Base-by-base conservation (phyloP, 495 filamentous ascomycete genomes). In the Aspergillus diversus region DNA sequence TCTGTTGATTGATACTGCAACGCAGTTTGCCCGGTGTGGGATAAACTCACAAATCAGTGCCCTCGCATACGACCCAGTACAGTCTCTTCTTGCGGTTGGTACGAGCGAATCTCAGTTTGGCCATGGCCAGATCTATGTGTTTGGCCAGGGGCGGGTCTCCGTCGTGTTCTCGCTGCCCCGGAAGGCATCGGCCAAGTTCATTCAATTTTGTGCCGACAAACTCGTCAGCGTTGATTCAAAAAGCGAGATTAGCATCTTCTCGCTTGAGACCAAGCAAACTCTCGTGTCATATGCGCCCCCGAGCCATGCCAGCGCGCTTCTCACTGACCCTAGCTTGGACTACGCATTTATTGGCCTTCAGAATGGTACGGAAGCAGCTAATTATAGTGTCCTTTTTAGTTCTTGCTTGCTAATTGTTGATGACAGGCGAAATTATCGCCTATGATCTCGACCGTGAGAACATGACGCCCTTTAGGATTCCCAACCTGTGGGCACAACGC, bases 61-160 rank as follows among this genome's bases (percentile, higher is more conserved):
- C 31, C 70, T 98, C 48, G 89, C 93, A 65, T 97, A 96, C 80
- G 92, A 97, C 63, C 94, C 95, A 5, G 82, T 96, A 27, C 95
- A 98, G 72, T 97, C 93, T 17, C 87, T 99, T 33, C 81, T 99
- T 34, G 95, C 93, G n/a, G 84, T 98, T 51, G 95, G 92, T 32
- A 98, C 96, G 52, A 88, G 86, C 71, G 90, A 91, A 75, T 90
- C 90, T 39, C 83, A 88, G 64, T 92, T 85, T 61, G 90, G 90
- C 57, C 84, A 84, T 43, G 90, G 91, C 21, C 87, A 91, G 74
- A 92, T 99, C 71, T 95, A 95, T 75, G 80, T 99, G 66, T 97
- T 95, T 69, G 95, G 95, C 13, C 90, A 92, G 75, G 85, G 81
- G 42, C 89, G 95, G 32, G 89, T 97, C 52, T 82, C 86, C 48